Conservation (phyloP, 805 yeast genomes). For the Saccharomycopsis guyanensis region DNA sequence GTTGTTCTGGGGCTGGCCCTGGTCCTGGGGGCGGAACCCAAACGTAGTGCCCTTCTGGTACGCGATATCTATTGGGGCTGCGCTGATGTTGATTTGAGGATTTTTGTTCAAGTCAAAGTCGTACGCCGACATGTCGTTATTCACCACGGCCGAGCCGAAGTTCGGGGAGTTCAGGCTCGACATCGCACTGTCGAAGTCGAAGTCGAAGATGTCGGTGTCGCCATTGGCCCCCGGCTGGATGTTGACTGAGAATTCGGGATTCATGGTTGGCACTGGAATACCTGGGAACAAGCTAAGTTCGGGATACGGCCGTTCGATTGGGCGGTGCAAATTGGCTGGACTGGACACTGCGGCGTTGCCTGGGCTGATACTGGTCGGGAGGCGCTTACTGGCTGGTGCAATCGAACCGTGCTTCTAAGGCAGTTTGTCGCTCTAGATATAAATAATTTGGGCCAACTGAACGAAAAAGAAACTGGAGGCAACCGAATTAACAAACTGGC, state of each 20-base stretch:
- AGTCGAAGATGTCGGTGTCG: conserved; percentile 21
- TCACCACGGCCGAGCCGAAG: conserved; percentile 3
- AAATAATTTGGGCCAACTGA: background rate
- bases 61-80: conserved; percentile 18
- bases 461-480: background rate
- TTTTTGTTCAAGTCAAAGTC: conserved; percentile 3
- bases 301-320: too few species aligned
- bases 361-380: too few species aligned
- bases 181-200: conserved; percentile 21
- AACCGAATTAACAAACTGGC: background rate
- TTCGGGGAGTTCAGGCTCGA: conserved; percentile 12
- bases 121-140: background rate
- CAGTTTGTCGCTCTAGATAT: too few species aligned
- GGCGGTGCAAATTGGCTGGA: too few species aligned
- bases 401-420: too few species aligned
- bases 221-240: conserved; percentile 19
- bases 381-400: too few species aligned
- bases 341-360: too few species aligned
- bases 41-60: conserved; percentile 12
- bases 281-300: too few species aligned
- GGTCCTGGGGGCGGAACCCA: conserved; percentile 4
- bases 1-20: background rate
- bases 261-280: conserved; percentile 5
- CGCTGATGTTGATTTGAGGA: conserved; percentile 1
- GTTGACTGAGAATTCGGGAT: conserved; percentile 18